Evolutionary conservation across 2,329 filamentous ascomycete genomes (phyloP).

Genomic region (Aspergillus hortae): DNA sequence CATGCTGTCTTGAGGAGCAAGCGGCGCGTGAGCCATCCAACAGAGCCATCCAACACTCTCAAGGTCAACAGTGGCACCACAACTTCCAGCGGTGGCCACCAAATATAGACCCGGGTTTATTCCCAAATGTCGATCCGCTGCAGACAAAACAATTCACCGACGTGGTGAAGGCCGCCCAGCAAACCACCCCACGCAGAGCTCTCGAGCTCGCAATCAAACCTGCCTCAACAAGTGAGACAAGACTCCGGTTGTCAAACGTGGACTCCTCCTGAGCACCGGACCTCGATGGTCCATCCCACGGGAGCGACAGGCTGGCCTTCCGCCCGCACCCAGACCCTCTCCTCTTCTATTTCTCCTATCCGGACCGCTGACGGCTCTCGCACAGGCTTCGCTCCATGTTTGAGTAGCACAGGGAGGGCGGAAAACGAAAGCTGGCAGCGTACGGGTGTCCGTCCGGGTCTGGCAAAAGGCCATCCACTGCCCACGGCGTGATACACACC

Average conservation of each 20-base stretch:
- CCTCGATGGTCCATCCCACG: conserved; percentile 1
- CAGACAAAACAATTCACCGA: neutral
- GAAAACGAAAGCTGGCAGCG: neutral
- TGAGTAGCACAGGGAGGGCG: neutral
- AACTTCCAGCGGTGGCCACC: too few species aligned
- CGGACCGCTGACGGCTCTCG: neutral
- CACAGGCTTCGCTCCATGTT: neutral
- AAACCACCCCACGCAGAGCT: neutral
- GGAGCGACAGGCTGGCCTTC: conserved; percentile 4
- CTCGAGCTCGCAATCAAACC: neutral
- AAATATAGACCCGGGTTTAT: too few species aligned
- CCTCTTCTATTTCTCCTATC: neutral
- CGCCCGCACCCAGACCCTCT: neutral
- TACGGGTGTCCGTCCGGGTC: neutral
- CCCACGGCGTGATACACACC: neutral
- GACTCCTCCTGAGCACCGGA: neutral
- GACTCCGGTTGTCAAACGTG: neutral
- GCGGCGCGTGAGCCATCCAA: too few species aligned
- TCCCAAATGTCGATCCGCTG: too few species aligned
- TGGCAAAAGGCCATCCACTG: neutral
- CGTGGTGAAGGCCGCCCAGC: neutral
- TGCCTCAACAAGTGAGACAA: conserved; percentile 1
- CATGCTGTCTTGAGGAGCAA: too few species aligned
- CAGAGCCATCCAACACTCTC: too few species aligned
- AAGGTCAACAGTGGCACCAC: too few species aligned